phyloP scores from a whole-genome alignment of 495 filamentous ascomycete species.

The Aspergillus asperescens region DNA sequence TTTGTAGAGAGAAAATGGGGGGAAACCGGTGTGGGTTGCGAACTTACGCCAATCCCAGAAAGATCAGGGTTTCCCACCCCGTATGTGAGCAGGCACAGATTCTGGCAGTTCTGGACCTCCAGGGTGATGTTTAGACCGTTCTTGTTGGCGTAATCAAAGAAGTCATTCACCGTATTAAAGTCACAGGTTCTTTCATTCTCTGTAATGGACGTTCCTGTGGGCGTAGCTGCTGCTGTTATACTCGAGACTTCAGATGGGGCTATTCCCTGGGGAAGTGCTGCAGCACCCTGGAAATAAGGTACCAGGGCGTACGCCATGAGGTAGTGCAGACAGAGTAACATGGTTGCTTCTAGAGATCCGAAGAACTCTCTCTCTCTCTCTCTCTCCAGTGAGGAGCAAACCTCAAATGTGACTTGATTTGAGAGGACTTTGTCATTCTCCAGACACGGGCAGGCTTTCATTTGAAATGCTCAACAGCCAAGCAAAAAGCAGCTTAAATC shows the following conservation, averaged over 20 bases:
- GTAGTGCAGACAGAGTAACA: neutral
- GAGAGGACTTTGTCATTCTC: too few species aligned
- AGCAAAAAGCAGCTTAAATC: too few species aligned
- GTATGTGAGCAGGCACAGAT: constrained; percentile 8
- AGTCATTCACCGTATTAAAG: constrained; percentile 3
- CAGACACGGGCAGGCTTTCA: too few species aligned
- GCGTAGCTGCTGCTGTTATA: neutral
- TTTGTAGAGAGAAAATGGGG: neutral
- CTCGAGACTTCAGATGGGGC: neutral
- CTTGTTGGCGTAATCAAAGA: constrained; percentile 7
- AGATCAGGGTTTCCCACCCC: constrained; percentile 11
- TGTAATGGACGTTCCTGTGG: neutral
- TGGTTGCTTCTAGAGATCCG: neutral
- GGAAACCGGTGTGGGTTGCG: too few species aligned
- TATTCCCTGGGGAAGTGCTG: constrained; percentile 4
- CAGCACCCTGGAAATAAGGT: neutral
- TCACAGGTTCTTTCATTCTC: constrained; percentile 1
- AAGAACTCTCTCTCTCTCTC: too few species aligned
- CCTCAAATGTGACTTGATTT: too few species aligned
- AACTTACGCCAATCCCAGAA: constrained; percentile 10
- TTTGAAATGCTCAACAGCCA: too few species aligned
- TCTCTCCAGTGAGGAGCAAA: too few species aligned
- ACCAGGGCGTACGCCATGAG: constrained; percentile 4
- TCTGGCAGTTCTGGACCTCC: constrained; percentile 11
- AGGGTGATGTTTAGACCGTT: constrained; percentile 7